Evolutionary conservation across 805 yeast species (phyloP).

Genomic region (Candida boidinii): DNA sequence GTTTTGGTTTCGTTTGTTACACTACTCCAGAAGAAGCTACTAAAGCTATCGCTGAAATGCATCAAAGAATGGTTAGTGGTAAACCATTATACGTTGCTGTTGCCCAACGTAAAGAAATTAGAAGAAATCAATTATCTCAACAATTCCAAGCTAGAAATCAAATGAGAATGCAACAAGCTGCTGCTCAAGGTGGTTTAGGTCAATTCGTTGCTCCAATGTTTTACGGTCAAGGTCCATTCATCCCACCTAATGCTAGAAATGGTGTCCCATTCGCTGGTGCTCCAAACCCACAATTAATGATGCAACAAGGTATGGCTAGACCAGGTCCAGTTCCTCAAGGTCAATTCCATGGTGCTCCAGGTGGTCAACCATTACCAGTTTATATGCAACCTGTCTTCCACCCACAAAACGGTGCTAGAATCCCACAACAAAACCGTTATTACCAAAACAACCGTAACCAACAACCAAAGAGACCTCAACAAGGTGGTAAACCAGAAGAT

Average conservation of each 20-base stretch:
- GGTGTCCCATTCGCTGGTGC: conserved; percentile 55
- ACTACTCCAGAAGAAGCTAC: conserved; percentile 98
- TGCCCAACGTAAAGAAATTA: conserved; percentile 97
- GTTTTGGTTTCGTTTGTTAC: conserved; percentile 98
- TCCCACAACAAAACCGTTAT: conserved; percentile 30
- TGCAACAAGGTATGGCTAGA: conserved; percentile 58
- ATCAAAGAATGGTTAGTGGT: conserved; percentile 89
- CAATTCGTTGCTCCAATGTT: conserved; percentile 84
- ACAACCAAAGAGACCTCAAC: conserved; percentile 16
- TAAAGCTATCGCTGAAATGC: conserved; percentile 96
- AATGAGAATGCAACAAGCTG: conserved; percentile 96
- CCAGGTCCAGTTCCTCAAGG: conserved; percentile 54
- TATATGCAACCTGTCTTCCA: conserved; percentile 80
- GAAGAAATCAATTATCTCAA: conserved; percentile 94
- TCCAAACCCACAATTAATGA: conserved; percentile 75
- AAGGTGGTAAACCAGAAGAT: conserved; percentile 19
- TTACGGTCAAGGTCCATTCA: conserved; percentile 70
- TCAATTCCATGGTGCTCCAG: conserved; percentile 68
- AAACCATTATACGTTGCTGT: conserved; percentile 98
- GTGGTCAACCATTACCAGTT: conserved; percentile 76
- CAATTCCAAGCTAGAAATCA: conserved; percentile 98
- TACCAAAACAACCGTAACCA: conserved; percentile 34
- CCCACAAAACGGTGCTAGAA: conserved; percentile 49
- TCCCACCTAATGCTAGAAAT: conserved; percentile 40
- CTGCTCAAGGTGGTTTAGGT: conserved; percentile 78